phyloP scores from a whole-genome alignment of 139 green algal genomes.

The Chlamydomonas urium region DNA sequence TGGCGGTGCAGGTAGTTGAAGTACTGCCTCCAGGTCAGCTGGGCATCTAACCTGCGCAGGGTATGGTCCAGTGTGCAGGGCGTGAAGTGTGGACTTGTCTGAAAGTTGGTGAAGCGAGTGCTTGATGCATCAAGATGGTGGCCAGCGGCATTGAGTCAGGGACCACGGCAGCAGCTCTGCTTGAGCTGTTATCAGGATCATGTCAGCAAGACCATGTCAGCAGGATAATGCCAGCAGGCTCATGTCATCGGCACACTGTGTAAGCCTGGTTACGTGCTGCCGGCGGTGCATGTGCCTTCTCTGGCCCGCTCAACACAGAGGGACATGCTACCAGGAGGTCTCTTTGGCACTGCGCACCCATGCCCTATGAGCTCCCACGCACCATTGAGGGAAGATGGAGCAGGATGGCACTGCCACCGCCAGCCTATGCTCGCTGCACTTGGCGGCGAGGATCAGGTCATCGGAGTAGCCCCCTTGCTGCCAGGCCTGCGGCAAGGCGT shows the following conservation, averaged over 20 bases:
- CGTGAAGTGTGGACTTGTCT: too few relatives aligned
- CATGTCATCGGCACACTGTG: not conserved
- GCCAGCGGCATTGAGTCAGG: too few relatives aligned
- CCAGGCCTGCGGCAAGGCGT: slow-evolving; percentile 68
- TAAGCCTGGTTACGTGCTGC: not conserved
- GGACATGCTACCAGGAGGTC: not conserved
- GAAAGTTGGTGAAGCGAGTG: too few relatives aligned
- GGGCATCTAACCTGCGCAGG: too few relatives aligned
- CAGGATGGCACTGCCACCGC: slow-evolving; percentile 58
- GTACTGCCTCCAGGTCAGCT: slow-evolving; percentile 50
- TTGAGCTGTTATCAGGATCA: not conserved
- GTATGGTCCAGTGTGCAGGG: too few relatives aligned
- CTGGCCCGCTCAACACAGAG: too few relatives aligned
- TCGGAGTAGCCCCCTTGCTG: slow-evolving; percentile 82
- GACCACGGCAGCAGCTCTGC: too few relatives aligned
- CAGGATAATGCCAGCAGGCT: not conserved
- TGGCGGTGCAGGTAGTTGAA: slow-evolving; percentile 93
- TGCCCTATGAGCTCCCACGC: too few relatives aligned
- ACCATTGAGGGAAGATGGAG: slow-evolving; percentile 77
- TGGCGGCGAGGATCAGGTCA: slow-evolving; percentile 79
- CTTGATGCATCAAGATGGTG: too few relatives aligned
- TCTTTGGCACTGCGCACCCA: too few relatives aligned
- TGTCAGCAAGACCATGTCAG: too few relatives aligned
- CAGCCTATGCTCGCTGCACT: slow-evolving; percentile 49
- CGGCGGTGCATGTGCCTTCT: not conserved